Conservation (phyloP, 169 alveolate genomes). For the Cryptosporidium viatorum region DNA sequence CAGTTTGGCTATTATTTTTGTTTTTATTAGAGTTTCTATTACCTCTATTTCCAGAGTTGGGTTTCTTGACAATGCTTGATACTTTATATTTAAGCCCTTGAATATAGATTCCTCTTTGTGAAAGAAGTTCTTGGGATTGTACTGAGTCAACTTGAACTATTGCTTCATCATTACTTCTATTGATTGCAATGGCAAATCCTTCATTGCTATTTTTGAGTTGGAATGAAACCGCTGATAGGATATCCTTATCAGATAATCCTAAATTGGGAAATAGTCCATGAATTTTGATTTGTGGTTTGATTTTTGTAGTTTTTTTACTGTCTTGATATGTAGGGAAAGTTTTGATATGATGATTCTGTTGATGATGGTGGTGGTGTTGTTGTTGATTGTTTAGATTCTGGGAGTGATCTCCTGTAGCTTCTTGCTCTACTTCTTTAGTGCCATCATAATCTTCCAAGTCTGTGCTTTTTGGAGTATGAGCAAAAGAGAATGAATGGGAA, state of each 20-base stretch:
- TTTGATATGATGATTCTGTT: neutral
- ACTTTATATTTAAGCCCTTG: slow-evolving; percentile 63
- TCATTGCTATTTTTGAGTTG: slow-evolving; percentile 54
- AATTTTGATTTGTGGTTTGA: slow-evolving; percentile 54
- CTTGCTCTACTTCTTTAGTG: neutral
- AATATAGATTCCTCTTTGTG: slow-evolving; percentile 63
- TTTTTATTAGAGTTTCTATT: neutral
- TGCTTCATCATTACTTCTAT: slow-evolving; percentile 34
- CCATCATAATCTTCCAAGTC: neutral
- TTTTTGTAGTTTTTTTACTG: neutral
- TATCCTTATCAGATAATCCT: slow-evolving; percentile 40
- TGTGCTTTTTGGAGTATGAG: neutral
- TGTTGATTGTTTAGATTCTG: neutral
- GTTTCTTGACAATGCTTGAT: neutral
- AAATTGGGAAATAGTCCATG: slow-evolving; percentile 10
- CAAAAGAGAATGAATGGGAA: neutral
- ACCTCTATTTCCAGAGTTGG: neutral
- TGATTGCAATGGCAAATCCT: slow-evolving; percentile 66
- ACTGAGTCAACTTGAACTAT: slow-evolving; percentile 58
- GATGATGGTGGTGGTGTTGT: neutral
- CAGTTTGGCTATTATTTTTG: neutral
- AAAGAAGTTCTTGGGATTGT: slow-evolving; percentile 56
- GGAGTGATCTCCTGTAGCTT: neutral
- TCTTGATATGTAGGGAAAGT: slow-evolving; percentile 70
- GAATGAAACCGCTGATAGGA: slow-evolving; percentile 39